A percentile compares a stretch with the other conserved stretches of the same genome.
These are phyloP conservation scores for Hymenoscyphus linearis DNA, from an alignment of 2,329 filamentous ascomycete species.

Conservation along the genomic window DNA sequence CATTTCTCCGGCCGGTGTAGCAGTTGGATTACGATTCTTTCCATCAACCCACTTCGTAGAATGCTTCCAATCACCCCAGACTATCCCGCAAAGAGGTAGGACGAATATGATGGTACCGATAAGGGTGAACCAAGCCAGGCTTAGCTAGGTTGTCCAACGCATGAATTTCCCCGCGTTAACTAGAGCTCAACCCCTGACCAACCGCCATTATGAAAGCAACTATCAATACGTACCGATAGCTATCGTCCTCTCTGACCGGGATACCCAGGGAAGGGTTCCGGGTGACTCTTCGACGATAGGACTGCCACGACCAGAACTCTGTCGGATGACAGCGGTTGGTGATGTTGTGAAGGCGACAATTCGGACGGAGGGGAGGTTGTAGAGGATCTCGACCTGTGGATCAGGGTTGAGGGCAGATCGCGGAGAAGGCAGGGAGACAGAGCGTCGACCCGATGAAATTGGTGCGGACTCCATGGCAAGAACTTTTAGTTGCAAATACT, in stretches of 20 bases:
- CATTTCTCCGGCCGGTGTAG: no score
- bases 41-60: background rate
- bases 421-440: slow-evolving; percentile 22
- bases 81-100: background rate
- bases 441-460: slow-evolving; percentile 18
- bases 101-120: background rate
- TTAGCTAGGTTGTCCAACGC: background rate
- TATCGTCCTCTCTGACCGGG: slow-evolving; percentile 73
- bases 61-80: background rate
- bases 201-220: background rate
- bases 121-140: background rate
- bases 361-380: slow-evolving; percentile 28
- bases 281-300: slow-evolving; percentile 42
- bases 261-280: slow-evolving; percentile 67
- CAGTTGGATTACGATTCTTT: background rate
- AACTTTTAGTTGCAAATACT: slow-evolving; percentile 12
- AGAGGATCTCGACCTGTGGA: slow-evolving; percentile 31
- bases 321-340: slow-evolving; percentile 10
- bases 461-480: slow-evolving; percentile 21
- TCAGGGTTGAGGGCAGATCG: slow-evolving; percentile 20
- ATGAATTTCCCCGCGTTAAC: background rate
- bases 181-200: background rate
- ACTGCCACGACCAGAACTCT: slow-evolving; percentile 26
- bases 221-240: slow-evolving; percentile 57
- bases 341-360: slow-evolving; percentile 50